Evolutionary conservation across 345 rosid genomes (phyloP).

Genomic region (Linum tenue): DNA sequence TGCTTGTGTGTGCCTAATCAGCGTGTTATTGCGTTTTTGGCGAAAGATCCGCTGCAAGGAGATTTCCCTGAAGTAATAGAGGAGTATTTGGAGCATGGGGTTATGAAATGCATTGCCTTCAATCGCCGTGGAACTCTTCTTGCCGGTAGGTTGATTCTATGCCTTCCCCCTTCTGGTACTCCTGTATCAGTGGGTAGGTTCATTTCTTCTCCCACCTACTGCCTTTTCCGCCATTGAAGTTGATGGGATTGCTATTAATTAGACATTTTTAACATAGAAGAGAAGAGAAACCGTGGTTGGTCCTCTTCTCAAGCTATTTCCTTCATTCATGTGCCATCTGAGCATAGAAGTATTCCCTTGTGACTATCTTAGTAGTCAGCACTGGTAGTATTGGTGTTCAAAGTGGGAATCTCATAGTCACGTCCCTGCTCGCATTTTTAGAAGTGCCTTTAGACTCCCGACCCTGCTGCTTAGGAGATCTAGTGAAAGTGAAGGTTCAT

Average conservation of each 20-base stretch:
- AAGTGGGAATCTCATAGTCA: neutral
- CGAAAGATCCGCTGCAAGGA: conserved; percentile 88
- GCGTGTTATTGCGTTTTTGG: neutral
- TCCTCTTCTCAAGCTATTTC: neutral
- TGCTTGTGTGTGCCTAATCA: neutral
- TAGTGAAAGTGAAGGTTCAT: neutral
- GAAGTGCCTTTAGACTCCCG: neutral
- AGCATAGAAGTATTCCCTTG: too few relatives aligned
- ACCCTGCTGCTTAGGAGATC: neutral
- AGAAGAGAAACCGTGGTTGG: neutral
- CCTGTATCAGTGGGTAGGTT: neutral
- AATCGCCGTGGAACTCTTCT: conserved; percentile 98
- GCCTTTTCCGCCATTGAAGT: too few relatives aligned
- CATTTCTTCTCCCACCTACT: neutral
- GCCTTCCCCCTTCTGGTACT: conserved; percentile 1
- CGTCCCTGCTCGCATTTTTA: neutral
- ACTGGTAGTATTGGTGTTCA: neutral
- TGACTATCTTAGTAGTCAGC: neutral
- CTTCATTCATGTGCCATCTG: neutral
- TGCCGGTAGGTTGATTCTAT: conserved; percentile 42
- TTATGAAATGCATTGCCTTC: conserved; percentile 88
- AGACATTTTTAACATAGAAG: too few relatives aligned
- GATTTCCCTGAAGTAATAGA: conserved; percentile 97
- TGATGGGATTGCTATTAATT: neutral
- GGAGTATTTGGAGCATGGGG: conserved; percentile 91